These are phyloP conservation scores for Boletus sp. DNA, from an alignment of 768 basidiomycete species.

Conservation along the genomic window DNA sequence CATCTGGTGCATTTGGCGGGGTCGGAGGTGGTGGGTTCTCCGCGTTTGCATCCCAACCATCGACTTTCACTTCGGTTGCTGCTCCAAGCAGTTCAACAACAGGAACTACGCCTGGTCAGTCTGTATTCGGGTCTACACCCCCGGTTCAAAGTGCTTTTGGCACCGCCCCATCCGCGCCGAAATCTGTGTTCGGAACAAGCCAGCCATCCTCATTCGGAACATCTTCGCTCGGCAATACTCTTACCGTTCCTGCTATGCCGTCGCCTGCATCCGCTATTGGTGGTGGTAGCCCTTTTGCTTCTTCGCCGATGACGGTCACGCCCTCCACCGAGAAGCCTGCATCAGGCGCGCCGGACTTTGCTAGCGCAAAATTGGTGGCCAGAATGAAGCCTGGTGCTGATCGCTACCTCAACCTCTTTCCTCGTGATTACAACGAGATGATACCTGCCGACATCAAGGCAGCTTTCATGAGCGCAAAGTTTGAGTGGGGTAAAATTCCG, in stretches of 20 bases:
- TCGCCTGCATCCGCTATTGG: constrained; percentile 23
- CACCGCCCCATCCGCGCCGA: constrained; percentile 4
- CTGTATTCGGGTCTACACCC: constrained; percentile 19
- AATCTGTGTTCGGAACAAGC: constrained; percentile 18
- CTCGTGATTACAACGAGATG: constrained; percentile 54
- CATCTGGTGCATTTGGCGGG: constrained; percentile 49
- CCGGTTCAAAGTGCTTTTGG: constrained; percentile 23
- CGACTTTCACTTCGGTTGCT: constrained; percentile 37
- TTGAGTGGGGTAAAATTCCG: constrained; percentile 69
- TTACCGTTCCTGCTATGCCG: constrained; percentile 17
- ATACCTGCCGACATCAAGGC: constrained; percentile 50
- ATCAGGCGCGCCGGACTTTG: constrained; percentile 34
- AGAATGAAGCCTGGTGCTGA: constrained; percentile 47
- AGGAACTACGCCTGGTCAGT: constrained; percentile 13
- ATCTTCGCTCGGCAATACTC: constrained; percentile 14
- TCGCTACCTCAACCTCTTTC: constrained; percentile 57
- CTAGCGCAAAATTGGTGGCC: constrained; percentile 27
- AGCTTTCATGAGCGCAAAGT: constrained; percentile 55
- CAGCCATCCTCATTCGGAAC: constrained; percentile 30
- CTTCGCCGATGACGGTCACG: constrained; percentile 25
- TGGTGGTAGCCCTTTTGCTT: constrained; percentile 24
- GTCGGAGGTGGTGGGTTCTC: constrained; percentile 47
- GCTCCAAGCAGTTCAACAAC: constrained; percentile 4
- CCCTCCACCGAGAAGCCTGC: constrained; percentile 21
- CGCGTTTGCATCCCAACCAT: constrained; percentile 48